These are phyloP conservation scores for Coemansia sp. DNA, from an alignment of 192 early-diverging fungal genomes.

Conservation along the genomic window DNA sequence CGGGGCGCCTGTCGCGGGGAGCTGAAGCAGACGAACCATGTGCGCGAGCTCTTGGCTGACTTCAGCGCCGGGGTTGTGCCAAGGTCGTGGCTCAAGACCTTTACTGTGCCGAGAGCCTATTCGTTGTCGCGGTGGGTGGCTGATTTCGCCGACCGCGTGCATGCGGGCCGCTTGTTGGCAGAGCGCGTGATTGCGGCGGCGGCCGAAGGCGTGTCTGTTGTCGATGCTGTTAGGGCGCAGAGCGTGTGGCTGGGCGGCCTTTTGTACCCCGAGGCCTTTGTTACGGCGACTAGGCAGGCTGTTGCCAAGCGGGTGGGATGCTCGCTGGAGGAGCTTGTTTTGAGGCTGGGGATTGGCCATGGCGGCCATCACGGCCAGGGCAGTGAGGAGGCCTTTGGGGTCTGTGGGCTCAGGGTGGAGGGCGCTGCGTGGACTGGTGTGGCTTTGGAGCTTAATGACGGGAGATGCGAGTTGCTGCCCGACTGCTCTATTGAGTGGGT, in stretches of 20 bases:
- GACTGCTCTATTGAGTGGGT: constrained; percentile 20
- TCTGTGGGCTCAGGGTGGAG: constrained; percentile 51
- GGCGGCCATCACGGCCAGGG: no score
- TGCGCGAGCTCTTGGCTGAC: constrained; percentile 67
- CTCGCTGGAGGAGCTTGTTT: constrained; percentile 79
- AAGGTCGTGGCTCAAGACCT: constrained; percentile 55
- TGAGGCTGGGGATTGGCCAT: constrained; percentile 56
- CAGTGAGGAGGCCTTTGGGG: constrained; percentile 18
- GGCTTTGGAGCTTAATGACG: constrained; percentile 45
- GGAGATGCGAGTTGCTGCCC: constrained; percentile 30
- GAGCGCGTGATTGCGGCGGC: constrained; percentile 24
- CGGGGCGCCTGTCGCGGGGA: constrained; percentile 69
- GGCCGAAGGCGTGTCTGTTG: no score
- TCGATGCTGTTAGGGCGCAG: constrained; percentile 23
- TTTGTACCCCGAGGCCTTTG: constrained; percentile 85
- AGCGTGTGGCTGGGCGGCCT: constrained; percentile 84
- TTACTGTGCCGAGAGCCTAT: constrained; percentile 52
- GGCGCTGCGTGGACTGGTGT: constrained; percentile 44
- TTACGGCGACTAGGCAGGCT: constrained; percentile 86
- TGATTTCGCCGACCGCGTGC: constrained; percentile 70
- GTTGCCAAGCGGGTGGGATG: constrained; percentile 69
- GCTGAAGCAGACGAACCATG: constrained; percentile 83
- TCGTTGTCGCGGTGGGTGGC: constrained; percentile 68
- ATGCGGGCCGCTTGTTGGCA: constrained; percentile 59
- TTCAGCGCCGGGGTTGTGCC: constrained; percentile 73